phyloP scores from a whole-genome alignment of 1,284 basidiomycete species.

The Afroboletus lepidellus region DNA sequence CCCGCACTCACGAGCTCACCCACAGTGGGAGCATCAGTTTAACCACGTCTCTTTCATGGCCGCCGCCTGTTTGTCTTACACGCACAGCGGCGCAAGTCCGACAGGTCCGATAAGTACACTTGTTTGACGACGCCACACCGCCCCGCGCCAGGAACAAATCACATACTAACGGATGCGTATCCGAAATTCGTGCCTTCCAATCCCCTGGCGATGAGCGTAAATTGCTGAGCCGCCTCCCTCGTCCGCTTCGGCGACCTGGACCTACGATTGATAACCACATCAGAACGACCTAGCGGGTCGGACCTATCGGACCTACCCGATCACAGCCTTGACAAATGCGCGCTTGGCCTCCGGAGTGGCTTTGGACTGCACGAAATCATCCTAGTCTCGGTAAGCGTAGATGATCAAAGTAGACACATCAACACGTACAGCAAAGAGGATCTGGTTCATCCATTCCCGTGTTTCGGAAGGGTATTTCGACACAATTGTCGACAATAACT shows the following conservation, averaged over 20 bases:
- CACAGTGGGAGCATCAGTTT: background rate
- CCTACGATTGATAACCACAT: conserved; percentile 33
- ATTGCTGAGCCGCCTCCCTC: conserved; percentile 74
- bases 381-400: conserved; percentile 36
- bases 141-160: conserved; percentile 2
- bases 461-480: conserved; percentile 54
- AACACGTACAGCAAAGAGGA: conserved; percentile 64
- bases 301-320: conserved; percentile 48
- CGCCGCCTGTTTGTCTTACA: background rate
- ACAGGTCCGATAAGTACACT: background rate
- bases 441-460: conserved; percentile 67
- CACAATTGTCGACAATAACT: conserved; percentile 68
- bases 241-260: conserved; percentile 64
- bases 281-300: background rate
- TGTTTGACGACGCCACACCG: background rate
- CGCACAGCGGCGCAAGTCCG: background rate
- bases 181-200: conserved; percentile 76
- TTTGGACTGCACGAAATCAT: conserved; percentile 63
- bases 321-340: conserved; percentile 70
- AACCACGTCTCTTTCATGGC: background rate
- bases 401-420: background rate
- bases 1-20: background rate
- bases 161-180: conserved; percentile 47
- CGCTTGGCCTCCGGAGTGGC: conserved; percentile 71
- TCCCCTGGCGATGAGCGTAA: conserved; percentile 70